Base-by-base conservation (phyloP, 2,329 filamentous ascomycete species). In the Dactylellina sp. region DNA sequence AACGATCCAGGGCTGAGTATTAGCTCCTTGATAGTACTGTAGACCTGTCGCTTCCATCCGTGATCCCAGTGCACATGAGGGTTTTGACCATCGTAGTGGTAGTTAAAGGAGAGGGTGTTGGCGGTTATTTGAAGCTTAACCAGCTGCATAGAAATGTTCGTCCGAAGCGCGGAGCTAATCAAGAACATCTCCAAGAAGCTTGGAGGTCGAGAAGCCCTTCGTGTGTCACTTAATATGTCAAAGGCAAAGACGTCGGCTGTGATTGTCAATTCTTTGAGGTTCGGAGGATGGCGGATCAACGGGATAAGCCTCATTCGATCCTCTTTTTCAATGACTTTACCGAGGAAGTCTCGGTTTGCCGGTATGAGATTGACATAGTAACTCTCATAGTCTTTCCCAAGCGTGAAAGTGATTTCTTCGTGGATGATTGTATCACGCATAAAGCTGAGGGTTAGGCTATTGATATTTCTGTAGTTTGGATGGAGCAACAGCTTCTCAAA, bases 161-260 rank as follows among this genome's bases (percentile, higher is more conserved):
- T 32, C 12, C 32, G 50, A n/a, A 55, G 32, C 5, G 11, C 50
- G 32, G 50, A 55, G 9, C 50, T 25, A 16, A 55, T 24, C 4
- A 55, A 28, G 50, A 55, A 55, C 7, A 55, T 7, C 35, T 55
- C 50, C 4, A 55, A 7, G 14, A 39, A 55, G 18, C 16, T 40
- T 14, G 32, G 32, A 12, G 50, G 11, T 11, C 50, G 32, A 16
- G 49, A 3, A 32, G 37, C 3, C 12, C 37, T 6, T 12, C n/a
- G 37, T 12, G 9, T 16, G 32, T 16, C 2, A 16, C n/a, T 3
- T 20, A 46, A 4, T 1, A 55, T 40, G 18, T 2, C 50, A 24
- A 55, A 55, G 2, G 14, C n/a, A 32, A 55, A 55, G 16, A n/a
- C 16, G 12, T 55, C 16, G 16, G 50, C 40, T n/a, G 32, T 39